Conservation (phyloP, 2,329 filamentous ascomycete genomes). For the Xylaria sp. region DNA sequence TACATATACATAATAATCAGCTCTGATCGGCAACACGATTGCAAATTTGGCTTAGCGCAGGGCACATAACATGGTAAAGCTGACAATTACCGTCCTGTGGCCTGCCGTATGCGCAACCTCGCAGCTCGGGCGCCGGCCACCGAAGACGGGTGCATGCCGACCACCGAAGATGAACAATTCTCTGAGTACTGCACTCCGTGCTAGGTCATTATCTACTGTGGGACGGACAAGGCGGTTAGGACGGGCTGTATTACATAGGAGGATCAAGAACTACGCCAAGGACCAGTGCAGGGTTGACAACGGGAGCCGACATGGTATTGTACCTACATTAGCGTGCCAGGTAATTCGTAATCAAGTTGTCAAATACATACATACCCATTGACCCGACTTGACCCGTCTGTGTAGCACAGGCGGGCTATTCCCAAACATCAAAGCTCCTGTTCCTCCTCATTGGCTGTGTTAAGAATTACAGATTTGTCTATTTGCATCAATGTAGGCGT, state of each 20-base stretch:
- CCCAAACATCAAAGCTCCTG: background rate
- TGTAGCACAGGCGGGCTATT: background rate
- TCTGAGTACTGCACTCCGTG: background rate
- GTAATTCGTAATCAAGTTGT: background rate
- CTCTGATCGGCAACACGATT: background rate
- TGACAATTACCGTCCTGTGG: slow-evolving; percentile 19
- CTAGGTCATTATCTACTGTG: background rate
- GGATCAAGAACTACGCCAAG: background rate
- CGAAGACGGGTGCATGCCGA: slow-evolving; percentile 12
- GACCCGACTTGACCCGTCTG: background rate
- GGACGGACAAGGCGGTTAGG: no score
- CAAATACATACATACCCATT: background rate
- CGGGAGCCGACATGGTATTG: background rate
- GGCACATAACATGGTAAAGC: background rate
- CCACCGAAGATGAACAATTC: background rate
- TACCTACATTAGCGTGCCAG: slow-evolving; percentile 10
- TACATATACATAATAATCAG: background rate
- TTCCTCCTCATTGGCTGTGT: background rate
- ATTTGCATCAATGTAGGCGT: background rate
- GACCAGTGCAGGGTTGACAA: background rate
- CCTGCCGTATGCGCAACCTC: background rate
- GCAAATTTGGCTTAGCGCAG: background rate
- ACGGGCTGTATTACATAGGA: no score
- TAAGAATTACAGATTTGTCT: slow-evolving; percentile 5
- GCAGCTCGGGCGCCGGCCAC: slow-evolving; percentile 14